phyloP scores from a whole-genome alignment of 495 filamentous ascomycete genomes.

The Chaetomium tenue region DNA sequence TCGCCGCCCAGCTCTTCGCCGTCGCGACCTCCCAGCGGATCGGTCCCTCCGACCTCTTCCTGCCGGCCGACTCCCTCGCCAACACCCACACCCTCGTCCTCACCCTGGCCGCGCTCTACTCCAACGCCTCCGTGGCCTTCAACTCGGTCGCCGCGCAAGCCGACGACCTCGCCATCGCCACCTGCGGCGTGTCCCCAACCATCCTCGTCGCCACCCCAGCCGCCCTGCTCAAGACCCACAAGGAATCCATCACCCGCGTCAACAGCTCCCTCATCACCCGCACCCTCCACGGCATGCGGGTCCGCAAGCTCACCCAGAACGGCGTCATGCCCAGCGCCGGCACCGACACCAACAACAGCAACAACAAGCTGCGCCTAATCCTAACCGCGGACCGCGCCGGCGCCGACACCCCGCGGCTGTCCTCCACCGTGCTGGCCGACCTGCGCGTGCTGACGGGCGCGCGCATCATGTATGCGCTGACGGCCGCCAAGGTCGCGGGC shows the following conservation, averaged over 20 bases:
- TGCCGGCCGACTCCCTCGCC: conserved; percentile 82
- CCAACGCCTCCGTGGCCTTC: conserved; percentile 80
- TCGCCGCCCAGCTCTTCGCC: conserved; percentile 71
- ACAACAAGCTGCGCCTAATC: conserved; percentile 72
- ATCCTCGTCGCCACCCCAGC: conserved; percentile 76
- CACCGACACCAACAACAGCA: conserved; percentile 45
- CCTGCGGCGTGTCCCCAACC: conserved; percentile 72
- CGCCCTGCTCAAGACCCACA: conserved; percentile 66
- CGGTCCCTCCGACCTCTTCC: conserved; percentile 70
- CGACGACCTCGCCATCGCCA: conserved; percentile 68
- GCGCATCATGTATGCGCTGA: conserved; percentile 80
- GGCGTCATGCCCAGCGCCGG: conserved; percentile 66
- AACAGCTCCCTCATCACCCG: conserved; percentile 49
- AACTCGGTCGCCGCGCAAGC: conserved; percentile 76
- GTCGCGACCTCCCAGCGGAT: conserved; percentile 73
- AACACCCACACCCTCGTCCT: conserved; percentile 74
- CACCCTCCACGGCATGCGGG: conserved; percentile 62
- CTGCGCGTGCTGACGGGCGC: conserved; percentile 76
- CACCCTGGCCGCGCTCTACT: conserved; percentile 78
- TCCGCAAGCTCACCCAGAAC: conserved; percentile 59
- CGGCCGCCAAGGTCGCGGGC: conserved; percentile 77
- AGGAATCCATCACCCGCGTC: conserved; percentile 47
- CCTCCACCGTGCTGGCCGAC: conserved; percentile 67
- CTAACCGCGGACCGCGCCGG: conserved; percentile 62
- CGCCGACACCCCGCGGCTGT: conserved; percentile 54